Evolutionary conservation across 2,329 filamentous ascomycete species (phyloP).

Genomic region (Cryphonectria japonica): DNA sequence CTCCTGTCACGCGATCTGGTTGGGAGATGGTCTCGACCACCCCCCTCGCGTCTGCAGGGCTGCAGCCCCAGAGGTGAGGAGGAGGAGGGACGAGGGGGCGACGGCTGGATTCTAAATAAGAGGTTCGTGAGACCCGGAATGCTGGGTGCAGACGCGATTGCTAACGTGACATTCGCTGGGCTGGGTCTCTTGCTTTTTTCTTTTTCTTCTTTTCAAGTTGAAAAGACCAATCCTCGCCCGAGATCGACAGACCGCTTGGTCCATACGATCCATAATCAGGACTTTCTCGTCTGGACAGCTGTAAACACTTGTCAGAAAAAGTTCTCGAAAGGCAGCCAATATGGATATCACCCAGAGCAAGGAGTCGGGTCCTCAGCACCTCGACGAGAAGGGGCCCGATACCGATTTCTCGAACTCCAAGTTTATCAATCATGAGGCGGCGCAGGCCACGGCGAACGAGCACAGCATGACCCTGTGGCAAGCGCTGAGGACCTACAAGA

Average conservation of each 20-base stretch:
- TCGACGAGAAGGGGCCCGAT: conserved; percentile 36
- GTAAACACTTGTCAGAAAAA: background rate
- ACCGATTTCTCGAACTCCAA: conserved; percentile 40
- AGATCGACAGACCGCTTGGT: background rate
- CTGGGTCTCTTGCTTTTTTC: background rate
- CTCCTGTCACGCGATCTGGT: conserved; percentile 18
- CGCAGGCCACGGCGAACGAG: conserved; percentile 42
- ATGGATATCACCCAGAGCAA: conserved; percentile 29
- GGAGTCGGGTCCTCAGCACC: conserved; percentile 23
- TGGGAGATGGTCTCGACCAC: background rate
- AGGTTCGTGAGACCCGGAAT: conserved; percentile 15
- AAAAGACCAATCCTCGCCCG: background rate
- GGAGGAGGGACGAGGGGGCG: background rate
- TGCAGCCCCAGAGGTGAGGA: background rate
- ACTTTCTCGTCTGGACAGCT: background rate
- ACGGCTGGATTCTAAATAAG: conserved; percentile 16
- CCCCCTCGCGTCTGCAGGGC: background rate
- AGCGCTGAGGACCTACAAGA: conserved; percentile 45
- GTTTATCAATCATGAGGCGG: conserved; percentile 43
- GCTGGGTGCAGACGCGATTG: conserved; percentile 11
- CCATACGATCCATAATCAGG: background rate
- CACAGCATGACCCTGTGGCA: conserved; percentile 42
- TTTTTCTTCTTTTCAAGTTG: background rate
- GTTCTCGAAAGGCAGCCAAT: background rate
- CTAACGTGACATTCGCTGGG: conserved; percentile 20